These are phyloP conservation scores for Torrubiella hemipterigena DNA, from an alignment of 2,329 filamentous ascomycete species.

Conservation along the genomic window DNA sequence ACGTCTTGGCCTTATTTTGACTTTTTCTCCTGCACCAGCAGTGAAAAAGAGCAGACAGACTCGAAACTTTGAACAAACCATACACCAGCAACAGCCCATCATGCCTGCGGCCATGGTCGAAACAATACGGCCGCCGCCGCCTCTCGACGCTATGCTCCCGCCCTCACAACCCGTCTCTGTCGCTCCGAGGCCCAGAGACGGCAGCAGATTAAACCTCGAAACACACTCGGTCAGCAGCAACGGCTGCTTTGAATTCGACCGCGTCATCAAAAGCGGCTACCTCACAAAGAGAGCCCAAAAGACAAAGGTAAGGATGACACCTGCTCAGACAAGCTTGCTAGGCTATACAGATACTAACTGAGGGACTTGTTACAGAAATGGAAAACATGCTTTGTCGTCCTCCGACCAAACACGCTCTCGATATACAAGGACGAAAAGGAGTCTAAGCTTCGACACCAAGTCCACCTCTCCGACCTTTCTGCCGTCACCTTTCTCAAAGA, in stretches of 20 bases:
- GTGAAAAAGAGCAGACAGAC: neutral
- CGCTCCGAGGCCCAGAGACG: constrained; percentile 10
- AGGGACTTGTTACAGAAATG: constrained; percentile 50
- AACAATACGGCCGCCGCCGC: neutral
- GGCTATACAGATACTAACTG: constrained; percentile 9
- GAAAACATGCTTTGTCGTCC: constrained; percentile 80
- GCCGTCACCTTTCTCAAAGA: constrained; percentile 83
- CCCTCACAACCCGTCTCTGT: constrained; percentile 6
- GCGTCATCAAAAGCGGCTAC: constrained; percentile 79
- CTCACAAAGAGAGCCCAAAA: constrained; percentile 83
- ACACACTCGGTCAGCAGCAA: constrained; percentile 84
- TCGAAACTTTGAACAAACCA: neutral
- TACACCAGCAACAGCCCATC: neutral
- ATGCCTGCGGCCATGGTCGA: neutral
- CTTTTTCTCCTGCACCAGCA: neutral
- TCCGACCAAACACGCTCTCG: constrained; percentile 80
- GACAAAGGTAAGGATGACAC: constrained; percentile 59
- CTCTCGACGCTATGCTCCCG: neutral
- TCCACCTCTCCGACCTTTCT: constrained; percentile 80
- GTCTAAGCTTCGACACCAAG: constrained; percentile 76
- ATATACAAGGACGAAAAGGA: constrained; percentile 90
- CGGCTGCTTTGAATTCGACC: constrained; percentile 91
- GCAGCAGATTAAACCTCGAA: constrained; percentile 32
- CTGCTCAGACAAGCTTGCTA: constrained; percentile 7
- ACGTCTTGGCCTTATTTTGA: too few relatives aligned